Evolutionary conservation across 345 rosid species (phyloP).

Genomic region (Melaleuca alternifolia): DNA sequence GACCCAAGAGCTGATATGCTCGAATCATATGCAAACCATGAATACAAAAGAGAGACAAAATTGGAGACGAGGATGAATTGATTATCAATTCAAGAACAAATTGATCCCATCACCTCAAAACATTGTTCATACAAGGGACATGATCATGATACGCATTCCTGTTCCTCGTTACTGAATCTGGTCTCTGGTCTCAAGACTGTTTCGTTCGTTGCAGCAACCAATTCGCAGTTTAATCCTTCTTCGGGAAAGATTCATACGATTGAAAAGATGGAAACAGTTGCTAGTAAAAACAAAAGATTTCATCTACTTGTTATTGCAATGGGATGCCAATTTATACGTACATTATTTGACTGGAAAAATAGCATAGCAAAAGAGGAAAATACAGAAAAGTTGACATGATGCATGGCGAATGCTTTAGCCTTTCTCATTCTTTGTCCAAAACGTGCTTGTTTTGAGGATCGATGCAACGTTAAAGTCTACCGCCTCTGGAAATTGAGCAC

Average conservation of each 20-base stretch:
- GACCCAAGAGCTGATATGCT: no score
- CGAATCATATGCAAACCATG: no score
- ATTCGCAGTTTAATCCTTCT: background rate
- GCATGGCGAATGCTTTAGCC: background rate
- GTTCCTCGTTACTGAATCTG: no score
- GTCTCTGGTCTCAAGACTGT: background rate
- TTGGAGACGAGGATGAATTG: background rate
- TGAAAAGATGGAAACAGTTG: background rate
- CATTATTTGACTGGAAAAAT: background rate
- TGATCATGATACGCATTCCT: no score
- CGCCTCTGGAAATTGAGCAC: conserved; percentile 18
- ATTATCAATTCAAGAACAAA: background rate
- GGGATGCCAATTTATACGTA: background rate
- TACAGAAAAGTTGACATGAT: background rate
- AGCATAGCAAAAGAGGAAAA: background rate
- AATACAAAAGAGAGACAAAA: background rate
- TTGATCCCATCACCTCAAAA: no score
- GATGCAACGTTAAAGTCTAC: background rate
- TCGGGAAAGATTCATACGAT: background rate
- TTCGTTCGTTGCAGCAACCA: background rate
- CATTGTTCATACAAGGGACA: background rate
- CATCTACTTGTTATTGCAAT: background rate
- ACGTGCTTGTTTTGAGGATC: background rate
- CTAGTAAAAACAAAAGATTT: background rate
- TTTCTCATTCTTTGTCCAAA: background rate